Evolutionary conservation across 805 yeast genomes (phyloP).

Genomic region (Candida tammaniensis): DNA sequence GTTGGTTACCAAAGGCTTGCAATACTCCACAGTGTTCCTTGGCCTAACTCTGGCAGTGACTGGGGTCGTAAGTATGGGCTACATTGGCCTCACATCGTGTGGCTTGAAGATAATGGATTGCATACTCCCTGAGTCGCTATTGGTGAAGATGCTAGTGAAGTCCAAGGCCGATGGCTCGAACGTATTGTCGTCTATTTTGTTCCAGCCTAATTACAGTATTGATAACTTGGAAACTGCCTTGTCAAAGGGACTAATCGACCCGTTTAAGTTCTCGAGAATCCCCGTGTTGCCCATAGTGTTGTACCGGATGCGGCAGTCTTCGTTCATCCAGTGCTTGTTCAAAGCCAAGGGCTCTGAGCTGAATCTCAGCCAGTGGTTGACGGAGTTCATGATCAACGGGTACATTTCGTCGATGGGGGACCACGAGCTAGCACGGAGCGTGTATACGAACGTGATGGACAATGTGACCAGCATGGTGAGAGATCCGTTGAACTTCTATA

Average conservation of each 20-base stretch:
- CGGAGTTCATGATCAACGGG: conserved; percentile 35
- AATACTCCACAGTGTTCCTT: conserved; percentile 30
- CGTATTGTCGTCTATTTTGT: conserved; percentile 7
- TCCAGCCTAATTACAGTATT: conserved; percentile 13
- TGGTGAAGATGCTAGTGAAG: conserved; percentile 21
- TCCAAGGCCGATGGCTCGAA: conserved; percentile 1
- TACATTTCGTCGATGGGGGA: conserved; percentile 37
- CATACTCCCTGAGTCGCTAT: conserved; percentile 31
- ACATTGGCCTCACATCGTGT: conserved; percentile 35
- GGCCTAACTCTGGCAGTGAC: conserved; percentile 39
- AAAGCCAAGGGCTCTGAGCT: conserved; percentile 7
- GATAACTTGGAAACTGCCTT: conserved; percentile 31
- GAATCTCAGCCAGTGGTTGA: conserved; percentile 19
- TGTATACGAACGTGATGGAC: conserved; percentile 10
- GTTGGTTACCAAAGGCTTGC: conserved; percentile 20
- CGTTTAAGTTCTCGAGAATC: conserved; percentile 34
- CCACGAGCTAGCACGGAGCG: conserved; percentile 24
- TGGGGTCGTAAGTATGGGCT: conserved; percentile 38
- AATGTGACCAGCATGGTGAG: conserved; percentile 5
- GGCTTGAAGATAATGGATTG: conserved; percentile 38
- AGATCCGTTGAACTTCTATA: conserved; percentile 8
- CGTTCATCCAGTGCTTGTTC: conserved; percentile 27
- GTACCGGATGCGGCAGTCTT: conserved; percentile 35
- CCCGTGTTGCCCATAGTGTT: conserved; percentile 38
- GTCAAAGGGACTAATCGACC: conserved; percentile 30